Evolutionary conservation across 352 stramenopile species (phyloP), one percentile per base, ranked within the genome.

Genomic region (Phytophthora multivora): DNA sequence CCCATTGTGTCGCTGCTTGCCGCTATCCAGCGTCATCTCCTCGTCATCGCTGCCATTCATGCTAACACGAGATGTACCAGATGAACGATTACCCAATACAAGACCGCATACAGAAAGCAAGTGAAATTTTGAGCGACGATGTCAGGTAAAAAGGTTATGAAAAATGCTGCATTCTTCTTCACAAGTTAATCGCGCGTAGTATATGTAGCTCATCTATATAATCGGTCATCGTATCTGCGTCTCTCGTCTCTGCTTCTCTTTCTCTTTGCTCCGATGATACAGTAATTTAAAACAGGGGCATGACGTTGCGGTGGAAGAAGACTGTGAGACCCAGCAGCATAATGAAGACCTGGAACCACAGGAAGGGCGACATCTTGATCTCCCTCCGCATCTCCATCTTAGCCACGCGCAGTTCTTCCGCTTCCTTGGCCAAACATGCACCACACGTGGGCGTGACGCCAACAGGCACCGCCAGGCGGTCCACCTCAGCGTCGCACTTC

Each of bases 221-320:
- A 61, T 49, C 38, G 25, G 25, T 36, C 47, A 2, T 45, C 28
- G 42, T 21, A 12, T 12, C 15, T 33, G 33, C 13, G 26, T 55
- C 11, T 13, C 35, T 15, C 6, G 30, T n/a, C 21, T 5, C 51
- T 33, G 28, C 8, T 33, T 43, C 41, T 60, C 12, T 18, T 51
- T 30, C 5, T 52, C 31, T 39, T 47, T 36, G 28, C 30, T 46
- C 30, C 7, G 19, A n/a, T 36, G 16, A 49, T 58, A 42, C 33
- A 35, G 28, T 13, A 4, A 59, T 42, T 66, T 61, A 88, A 58
- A 83, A 82, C 16, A 90, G 58, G 57, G 80, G 58, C 51, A 82
- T 72, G 51, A 88, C 57, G 64, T 89, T 91, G 58, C 84, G 84
- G 59, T 90, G 79, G 64, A 89, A 69, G 49, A 91, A 90, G 54